Conservation (phyloP, 495 filamentous ascomycete species). For the Daldinia bambusicola region DNA sequence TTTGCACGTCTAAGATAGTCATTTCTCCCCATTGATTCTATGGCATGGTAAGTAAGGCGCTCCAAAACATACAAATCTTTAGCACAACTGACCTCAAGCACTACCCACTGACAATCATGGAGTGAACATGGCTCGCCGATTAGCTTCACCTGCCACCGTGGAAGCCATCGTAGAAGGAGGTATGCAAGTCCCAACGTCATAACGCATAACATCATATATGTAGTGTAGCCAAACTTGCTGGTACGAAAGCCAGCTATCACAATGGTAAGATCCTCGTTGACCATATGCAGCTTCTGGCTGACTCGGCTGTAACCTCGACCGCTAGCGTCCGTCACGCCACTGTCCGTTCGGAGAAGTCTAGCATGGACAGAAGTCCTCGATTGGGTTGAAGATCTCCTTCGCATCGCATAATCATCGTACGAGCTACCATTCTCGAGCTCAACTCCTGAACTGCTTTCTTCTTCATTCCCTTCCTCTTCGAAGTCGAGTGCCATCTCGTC, state of each 20-base stretch:
- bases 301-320: constrained; percentile 67
- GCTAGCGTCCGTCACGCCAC: constrained; percentile 68
- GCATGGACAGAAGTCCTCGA: constrained; percentile 72
- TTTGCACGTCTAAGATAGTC: constrained; percentile 71
- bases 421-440: constrained; percentile 54
- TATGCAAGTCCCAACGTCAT: constrained; percentile 80
- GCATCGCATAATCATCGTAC: constrained; percentile 54
- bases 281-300: constrained; percentile 91
- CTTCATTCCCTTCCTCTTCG: constrained; percentile 44
- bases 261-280: constrained; percentile 91
- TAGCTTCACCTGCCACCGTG: constrained; percentile 82
- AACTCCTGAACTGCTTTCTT: constrained; percentile 51
- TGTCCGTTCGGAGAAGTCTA: constrained; percentile 74
- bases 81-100: constrained; percentile 71
- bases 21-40: constrained; percentile 96
- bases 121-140: constrained; percentile 74
- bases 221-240: constrained; percentile 68
- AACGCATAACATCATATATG: constrained; percentile 76
- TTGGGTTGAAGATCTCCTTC: constrained; percentile 55
- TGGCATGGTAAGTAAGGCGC: constrained; percentile 38
- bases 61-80: constrained; percentile 8
- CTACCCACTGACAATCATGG: constrained; percentile 85
- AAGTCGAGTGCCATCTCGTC: constrained; percentile 47
- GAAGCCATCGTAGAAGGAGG: constrained; percentile 88
- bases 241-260: constrained; percentile 92